Percentiles rank a stretch among this genome's conserved stretches.
Evolutionary conservation across 2,329 filamentous ascomycete species (phyloP).

Genomic region (Fusarium sp.): DNA sequence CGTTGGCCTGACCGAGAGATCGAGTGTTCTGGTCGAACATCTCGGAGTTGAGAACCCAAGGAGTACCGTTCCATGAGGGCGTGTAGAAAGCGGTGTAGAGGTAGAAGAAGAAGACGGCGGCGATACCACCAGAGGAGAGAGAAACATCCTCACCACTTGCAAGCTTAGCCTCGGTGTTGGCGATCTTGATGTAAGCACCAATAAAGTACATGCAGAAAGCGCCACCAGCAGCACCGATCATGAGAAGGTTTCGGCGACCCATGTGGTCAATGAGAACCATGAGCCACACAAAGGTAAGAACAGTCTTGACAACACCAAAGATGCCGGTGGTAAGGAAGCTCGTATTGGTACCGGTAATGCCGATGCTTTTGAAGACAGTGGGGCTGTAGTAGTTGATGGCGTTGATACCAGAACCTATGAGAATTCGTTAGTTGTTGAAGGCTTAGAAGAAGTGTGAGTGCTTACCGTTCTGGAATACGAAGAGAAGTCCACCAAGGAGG

Average conservation of each 20-base stretch:
- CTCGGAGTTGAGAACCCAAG: slow-evolving; percentile 81
- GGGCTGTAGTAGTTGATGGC: slow-evolving; percentile 80
- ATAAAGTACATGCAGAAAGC: slow-evolving; percentile 75
- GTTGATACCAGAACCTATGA: slow-evolving; percentile 72
- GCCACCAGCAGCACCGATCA: slow-evolving; percentile 73
- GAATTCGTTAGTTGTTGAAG: slow-evolving; percentile 16
- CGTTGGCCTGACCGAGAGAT: slow-evolving; percentile 77
- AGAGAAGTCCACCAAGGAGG: slow-evolving; percentile 78
- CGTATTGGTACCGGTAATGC: slow-evolving; percentile 60
- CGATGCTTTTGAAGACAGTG: slow-evolving; percentile 60
- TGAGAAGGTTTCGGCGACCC: slow-evolving; percentile 68
- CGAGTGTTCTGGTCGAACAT: slow-evolving; percentile 77
- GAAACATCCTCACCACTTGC: slow-evolving; percentile 49
- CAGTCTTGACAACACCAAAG: slow-evolving; percentile 81
- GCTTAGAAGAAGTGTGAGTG: not conserved
- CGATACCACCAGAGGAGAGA: slow-evolving; percentile 66
- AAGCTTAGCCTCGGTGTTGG: slow-evolving; percentile 57
- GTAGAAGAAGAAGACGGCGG: slow-evolving; percentile 77
- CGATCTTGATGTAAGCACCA: slow-evolving; percentile 59
- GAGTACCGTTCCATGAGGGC: slow-evolving; percentile 78
- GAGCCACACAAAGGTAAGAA: slow-evolving; percentile 76
- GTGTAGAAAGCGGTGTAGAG: slow-evolving; percentile 71
- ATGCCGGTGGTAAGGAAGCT: slow-evolving; percentile 75
- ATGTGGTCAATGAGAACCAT: slow-evolving; percentile 74
- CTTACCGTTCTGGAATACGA: slow-evolving; percentile 81